These are phyloP conservation scores for Penicillium sp. DNA, from an alignment of 2,329 filamentous ascomycete genomes.

Conservation along the genomic window DNA sequence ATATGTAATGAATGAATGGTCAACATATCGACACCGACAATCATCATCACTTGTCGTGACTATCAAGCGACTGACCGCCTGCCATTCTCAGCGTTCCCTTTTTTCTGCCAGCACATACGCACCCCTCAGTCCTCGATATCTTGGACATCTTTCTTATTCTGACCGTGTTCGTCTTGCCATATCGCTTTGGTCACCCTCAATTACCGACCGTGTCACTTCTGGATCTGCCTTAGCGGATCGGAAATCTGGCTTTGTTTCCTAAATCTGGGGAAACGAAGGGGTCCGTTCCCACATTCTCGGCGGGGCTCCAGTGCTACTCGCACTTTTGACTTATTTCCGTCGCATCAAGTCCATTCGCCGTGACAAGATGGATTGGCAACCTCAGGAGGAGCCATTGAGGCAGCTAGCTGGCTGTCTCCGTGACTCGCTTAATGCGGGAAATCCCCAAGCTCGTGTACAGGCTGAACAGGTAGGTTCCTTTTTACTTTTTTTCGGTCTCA, in stretches of 20 bases:
- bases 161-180: not conserved
- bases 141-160: not conserved
- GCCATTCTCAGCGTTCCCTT: not conserved
- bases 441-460: constrained; percentile 73
- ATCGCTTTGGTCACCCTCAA: not conserved
- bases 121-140: constrained; percentile 9
- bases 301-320: constrained; percentile 28
- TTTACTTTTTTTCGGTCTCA: constrained; percentile 11
- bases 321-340: constrained; percentile 23
- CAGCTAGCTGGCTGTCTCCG: constrained; percentile 86
- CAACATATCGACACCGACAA: too few species aligned
- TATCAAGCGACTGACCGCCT: constrained; percentile 2
- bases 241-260: constrained; percentile 8
- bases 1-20: not conserved
- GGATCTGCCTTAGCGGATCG: constrained; percentile 5
- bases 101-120: constrained; percentile 12
- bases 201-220: constrained; percentile 1
- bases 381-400: constrained; percentile 78
- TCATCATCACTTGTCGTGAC: too few species aligned
- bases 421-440: constrained; percentile 87
- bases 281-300: constrained; percentile 29
- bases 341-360: constrained; percentile 20
- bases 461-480: constrained; percentile 68
- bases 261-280: constrained; percentile 20
- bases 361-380: constrained; percentile 82